Percentiles rank a stretch among this genome's conserved stretches.
Conservation (phyloP, 768 basidiomycete genomes). For the Flagelloscypha sp. region DNA sequence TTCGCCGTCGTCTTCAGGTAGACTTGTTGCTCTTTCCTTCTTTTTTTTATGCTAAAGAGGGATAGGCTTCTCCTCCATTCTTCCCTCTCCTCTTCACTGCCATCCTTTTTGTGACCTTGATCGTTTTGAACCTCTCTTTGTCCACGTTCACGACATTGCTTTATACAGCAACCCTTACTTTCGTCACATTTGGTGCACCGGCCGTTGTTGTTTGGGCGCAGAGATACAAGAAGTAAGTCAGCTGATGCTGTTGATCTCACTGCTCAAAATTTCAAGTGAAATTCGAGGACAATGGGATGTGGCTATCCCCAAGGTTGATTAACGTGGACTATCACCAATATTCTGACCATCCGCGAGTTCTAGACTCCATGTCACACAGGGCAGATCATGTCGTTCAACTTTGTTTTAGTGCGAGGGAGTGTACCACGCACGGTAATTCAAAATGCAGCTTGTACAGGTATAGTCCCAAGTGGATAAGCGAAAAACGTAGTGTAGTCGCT, state of each 20-base stretch:
- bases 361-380: background rate
- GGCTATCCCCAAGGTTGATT: conserved; percentile 65
- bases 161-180: conserved; percentile 38
- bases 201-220: conserved; percentile 77
- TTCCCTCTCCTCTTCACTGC: conserved; percentile 49
- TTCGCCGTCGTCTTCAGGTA: conserved; percentile 69
- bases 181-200: conserved; percentile 67
- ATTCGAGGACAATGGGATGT: conserved; percentile 90
- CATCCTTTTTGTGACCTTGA: conserved; percentile 38
- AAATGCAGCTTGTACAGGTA: too few relatives aligned
- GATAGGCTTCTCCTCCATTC: conserved; percentile 37
- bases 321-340: conserved; percentile 1
- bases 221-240: conserved; percentile 73
- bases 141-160: conserved; percentile 50
- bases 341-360: conserved; percentile 1
- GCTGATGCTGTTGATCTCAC: conserved; percentile 9
- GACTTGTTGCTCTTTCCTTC: conserved; percentile 12
- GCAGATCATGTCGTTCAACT: too few relatives aligned
- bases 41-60: conserved; percentile 10
- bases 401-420: too few relatives aligned
- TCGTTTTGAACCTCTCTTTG: conserved; percentile 43
- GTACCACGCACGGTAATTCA: too few relatives aligned
- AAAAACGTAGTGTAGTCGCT: too few relatives aligned
- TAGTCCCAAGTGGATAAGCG: too few relatives aligned
- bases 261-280: conserved; percentile 43